Evolutionary conservation across 805 yeast genomes (phyloP).

Genomic region (Spathaspora passalidarum): DNA sequence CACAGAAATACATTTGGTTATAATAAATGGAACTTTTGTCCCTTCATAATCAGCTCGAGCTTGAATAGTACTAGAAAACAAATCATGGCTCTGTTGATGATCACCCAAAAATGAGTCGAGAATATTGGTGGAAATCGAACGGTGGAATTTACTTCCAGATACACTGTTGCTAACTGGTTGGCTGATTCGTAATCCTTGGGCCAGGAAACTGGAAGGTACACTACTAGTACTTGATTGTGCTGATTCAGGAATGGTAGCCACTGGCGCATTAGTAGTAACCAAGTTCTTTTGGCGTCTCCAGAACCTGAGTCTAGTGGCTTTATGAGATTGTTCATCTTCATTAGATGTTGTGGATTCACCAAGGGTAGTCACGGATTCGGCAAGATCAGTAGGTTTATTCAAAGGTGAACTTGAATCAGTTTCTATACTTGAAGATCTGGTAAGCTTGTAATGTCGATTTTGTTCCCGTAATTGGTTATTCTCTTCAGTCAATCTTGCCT

Average conservation of each 20-base stretch:
- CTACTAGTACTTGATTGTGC: constrained; percentile 4
- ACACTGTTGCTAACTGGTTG: neutral
- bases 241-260: constrained; percentile 6
- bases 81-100: constrained; percentile 16
- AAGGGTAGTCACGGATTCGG: neutral
- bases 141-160: constrained; percentile 26
- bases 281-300: constrained; percentile 41
- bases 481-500: neutral
- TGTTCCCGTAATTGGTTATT: neutral
- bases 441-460: neutral
- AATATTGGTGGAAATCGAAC: constrained; percentile 48
- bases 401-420: constrained; percentile 2
- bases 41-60: constrained; percentile 62
- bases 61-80: constrained; percentile 56
- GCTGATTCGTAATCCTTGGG: constrained; percentile 9
- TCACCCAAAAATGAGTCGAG: constrained; percentile 31
- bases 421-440: neutral
- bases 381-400: constrained; percentile 11
- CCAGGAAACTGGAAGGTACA: constrained; percentile 8
- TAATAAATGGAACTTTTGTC: constrained; percentile 62
- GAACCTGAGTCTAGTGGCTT: constrained; percentile 41
- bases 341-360: constrained; percentile 5
- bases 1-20: constrained; percentile 67
- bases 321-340: constrained; percentile 30
- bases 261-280: neutral